Evolutionary conservation across 2,329 filamentous ascomycete species (phyloP).

Genomic region (Thielaviopsis punctulata): DNA sequence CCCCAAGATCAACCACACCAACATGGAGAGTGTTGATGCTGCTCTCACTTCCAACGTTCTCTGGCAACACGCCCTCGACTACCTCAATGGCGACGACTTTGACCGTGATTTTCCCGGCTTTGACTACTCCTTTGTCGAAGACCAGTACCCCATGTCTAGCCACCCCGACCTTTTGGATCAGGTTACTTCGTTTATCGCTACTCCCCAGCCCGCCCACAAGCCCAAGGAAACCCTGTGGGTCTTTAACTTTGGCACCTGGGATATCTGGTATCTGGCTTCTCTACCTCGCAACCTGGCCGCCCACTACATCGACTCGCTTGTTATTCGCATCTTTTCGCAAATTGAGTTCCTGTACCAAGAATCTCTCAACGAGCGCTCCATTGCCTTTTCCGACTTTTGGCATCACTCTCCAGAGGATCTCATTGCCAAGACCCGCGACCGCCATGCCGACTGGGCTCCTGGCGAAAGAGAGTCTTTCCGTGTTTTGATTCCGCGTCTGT

Average conservation of each 20-base stretch:
- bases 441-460: slow-evolving; percentile 16
- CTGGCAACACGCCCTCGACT: slow-evolving; percentile 25
- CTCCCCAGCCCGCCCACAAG: slow-evolving; percentile 18
- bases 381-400: slow-evolving; percentile 30
- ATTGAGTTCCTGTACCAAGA: slow-evolving; percentile 30
- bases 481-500: slow-evolving; percentile 32
- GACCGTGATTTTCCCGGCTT: slow-evolving; percentile 20
- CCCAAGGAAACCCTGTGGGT: slow-evolving; percentile 35
- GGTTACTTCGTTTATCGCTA: slow-evolving; percentile 27
- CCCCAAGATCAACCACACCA: slow-evolving; percentile 24
- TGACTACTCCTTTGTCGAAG: slow-evolving; percentile 27
- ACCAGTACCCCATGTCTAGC: slow-evolving; percentile 25
- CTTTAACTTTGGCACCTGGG: slow-evolving; percentile 37
- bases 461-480: slow-evolving; percentile 26
- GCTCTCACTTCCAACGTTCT: slow-evolving; percentile 34
- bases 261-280: slow-evolving; percentile 34
- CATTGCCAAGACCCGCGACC: slow-evolving; percentile 16
- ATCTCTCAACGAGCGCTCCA: slow-evolving; percentile 24
- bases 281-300: slow-evolving; percentile 25
- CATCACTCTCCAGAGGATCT: slow-evolving; percentile 17
- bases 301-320: slow-evolving; percentile 21
- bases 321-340: slow-evolving; percentile 26
- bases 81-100: slow-evolving; percentile 17
- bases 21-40: slow-evolving; percentile 18
- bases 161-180: slow-evolving; percentile 27